Conservation (phyloP, 2,329 filamentous ascomycete genomes). For the Pezicula carpinea region DNA sequence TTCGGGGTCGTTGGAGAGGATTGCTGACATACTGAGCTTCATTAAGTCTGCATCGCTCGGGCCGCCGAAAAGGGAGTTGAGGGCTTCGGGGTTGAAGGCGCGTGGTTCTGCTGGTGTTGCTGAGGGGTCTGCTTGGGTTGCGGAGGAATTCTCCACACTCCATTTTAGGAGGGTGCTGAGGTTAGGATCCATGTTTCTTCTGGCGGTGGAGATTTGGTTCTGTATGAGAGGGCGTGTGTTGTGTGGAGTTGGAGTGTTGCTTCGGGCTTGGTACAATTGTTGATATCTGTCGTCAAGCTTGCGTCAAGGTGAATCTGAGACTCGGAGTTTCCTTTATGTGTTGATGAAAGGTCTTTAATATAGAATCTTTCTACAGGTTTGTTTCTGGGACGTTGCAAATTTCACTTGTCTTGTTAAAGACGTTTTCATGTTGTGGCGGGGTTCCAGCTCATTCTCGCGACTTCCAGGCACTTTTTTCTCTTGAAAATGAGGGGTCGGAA, state of each 20-base stretch:
- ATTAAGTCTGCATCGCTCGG: conserved; percentile 90
- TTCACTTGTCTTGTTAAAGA: background rate
- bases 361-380: background rate
- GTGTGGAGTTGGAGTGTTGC: background rate
- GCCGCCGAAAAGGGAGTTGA: conserved; percentile 74
- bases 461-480: conserved; percentile 19
- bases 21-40: conserved; percentile 75
- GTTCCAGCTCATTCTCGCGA: conserved; percentile 16
- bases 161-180: conserved; percentile 32
- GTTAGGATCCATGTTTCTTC: conserved; percentile 22
- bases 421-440: background rate
- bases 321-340: no score
- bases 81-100: conserved; percentile 60
- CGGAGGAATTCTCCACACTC: conserved; percentile 53
- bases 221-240: conserved; percentile 1
- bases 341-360: no score
- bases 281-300: no score
- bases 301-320: no score
- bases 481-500: no score
- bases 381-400: background rate
- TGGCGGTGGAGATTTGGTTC: background rate
- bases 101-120: conserved; percentile 20
- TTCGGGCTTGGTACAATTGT: background rate
- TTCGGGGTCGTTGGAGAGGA: conserved; percentile 57
- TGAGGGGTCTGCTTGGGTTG: conserved; percentile 24